phyloP scores from a whole-genome alignment of 768 basidiomycete genomes.

The Russula sp. region DNA sequence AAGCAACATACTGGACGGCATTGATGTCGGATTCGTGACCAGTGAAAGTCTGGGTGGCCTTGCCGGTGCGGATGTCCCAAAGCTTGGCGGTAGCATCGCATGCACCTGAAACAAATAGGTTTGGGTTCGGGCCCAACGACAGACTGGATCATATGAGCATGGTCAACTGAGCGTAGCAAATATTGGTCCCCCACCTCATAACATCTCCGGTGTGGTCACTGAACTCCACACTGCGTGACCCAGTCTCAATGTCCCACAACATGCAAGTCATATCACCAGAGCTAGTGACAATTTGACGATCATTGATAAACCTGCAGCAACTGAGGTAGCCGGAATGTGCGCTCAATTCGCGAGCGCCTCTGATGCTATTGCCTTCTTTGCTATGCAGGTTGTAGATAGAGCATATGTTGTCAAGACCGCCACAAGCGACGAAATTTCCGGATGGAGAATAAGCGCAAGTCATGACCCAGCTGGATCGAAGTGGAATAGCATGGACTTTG shows the following conservation, averaged over 20 bases:
- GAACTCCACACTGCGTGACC: constrained; percentile 96
- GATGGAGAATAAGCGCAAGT: constrained; percentile 98
- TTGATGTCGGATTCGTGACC: constrained; percentile 99
- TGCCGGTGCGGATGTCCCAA: constrained; percentile 97
- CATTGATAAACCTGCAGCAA: constrained; percentile 98
- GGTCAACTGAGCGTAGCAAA: constrained; percentile 2
- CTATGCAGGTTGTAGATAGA: constrained; percentile 94
- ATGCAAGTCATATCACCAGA: constrained; percentile 99
- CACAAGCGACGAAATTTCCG: constrained; percentile 96
- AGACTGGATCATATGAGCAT: constrained; percentile 46
- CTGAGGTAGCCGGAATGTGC: constrained; percentile 97
- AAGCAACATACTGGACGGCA: constrained; percentile 80
- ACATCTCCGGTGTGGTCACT: constrained; percentile 99
- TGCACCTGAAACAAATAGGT: constrained; percentile 96
- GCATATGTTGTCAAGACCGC: constrained; percentile 98
- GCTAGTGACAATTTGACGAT: constrained; percentile 95
- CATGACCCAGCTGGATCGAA: constrained; percentile 99
- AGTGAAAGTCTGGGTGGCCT: constrained; percentile 96
- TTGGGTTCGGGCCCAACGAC: constrained; percentile 91
- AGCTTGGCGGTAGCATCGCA: constrained; percentile 98
- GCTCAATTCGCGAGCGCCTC: constrained; percentile 91
- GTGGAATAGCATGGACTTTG: constrained; percentile 98
- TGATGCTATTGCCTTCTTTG: constrained; percentile 67
- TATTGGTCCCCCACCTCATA: constrained; percentile 69
- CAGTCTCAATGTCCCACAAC: constrained; percentile 99